Evolutionary conservation across 2,329 filamentous ascomycete genomes (phyloP), one percentile per base, ranked within the genome.

Genomic region (Trichoderma lentiforme): DNA sequence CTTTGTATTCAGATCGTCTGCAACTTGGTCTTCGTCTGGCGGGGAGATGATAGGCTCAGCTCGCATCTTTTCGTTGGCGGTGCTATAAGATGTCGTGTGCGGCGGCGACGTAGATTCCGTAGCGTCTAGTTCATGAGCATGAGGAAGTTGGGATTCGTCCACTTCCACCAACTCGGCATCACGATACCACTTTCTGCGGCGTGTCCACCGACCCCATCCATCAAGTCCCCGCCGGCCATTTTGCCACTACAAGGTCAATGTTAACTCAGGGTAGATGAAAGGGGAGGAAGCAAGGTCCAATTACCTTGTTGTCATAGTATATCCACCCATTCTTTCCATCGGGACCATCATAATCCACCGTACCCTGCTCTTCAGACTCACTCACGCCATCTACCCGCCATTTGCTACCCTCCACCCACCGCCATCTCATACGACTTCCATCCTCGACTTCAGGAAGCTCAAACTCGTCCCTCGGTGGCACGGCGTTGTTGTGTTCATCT

Each of bases 271-370:
- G 3, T 8, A 47, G 3, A 24, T 14, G 0, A 8, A 36, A 39
- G 14, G 63, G 14, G 21, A 4, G 21, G 11, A 6, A 2, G 6
- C 5, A 28, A 6, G 30, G 0, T 14, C 11, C 24, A 76, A 84
- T 73, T 83, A 94, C 93, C 90, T 97, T 98, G 80, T 95, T 98
- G 78, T 99, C 96, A 79, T 98, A 99, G 81, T 96, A 99, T 47
- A 97, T 93, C 96, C 96, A 99, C 1, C 95, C 96, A 76, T 91
- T 88, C 77, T 83, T 90, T 4, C 88, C 91, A 28, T 90, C 87
- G 1, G 88, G 84, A 3, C 85, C 84, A 70, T 90, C 88, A 74
- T 88, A 88, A 73, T 85, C 88, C 5, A 82, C 76, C 0, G 79
- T 73, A 1, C 74, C 80, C 18, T 81, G 75, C 21, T 85, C 83